Conservation (phyloP, 768 basidiomycete genomes). For the Phlebiopsis flavidoalba region DNA sequence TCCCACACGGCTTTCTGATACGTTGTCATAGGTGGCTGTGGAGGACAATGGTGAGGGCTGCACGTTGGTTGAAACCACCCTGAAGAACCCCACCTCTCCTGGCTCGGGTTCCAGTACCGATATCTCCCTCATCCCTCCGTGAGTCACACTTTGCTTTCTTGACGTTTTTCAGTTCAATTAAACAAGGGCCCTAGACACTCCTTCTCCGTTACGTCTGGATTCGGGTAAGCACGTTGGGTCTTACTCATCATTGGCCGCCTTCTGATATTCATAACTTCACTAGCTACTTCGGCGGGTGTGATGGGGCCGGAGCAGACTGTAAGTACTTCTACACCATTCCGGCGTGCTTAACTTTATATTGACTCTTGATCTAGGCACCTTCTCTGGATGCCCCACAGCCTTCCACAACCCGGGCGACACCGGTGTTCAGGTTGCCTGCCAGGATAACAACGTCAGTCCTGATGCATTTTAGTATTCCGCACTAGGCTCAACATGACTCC, state of each 20-base stretch:
- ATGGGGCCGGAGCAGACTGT: slow-evolving; percentile 41
- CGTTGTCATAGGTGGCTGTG: slow-evolving; percentile 25
- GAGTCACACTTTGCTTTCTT: slow-evolving; percentile 9
- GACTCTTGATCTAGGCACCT: slow-evolving; percentile 26
- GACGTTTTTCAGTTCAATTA: not conserved
- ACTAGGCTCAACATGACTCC: not conserved
- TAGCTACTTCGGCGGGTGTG: slow-evolving; percentile 40
- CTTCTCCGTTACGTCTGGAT: slow-evolving; percentile 37
- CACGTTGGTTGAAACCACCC: slow-evolving; percentile 33
- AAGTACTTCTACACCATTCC: slow-evolving; percentile 10
- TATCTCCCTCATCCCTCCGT: slow-evolving; percentile 38
- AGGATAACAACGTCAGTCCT: slow-evolving; percentile 28
- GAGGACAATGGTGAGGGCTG: slow-evolving; percentile 36
- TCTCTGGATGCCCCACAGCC: slow-evolving; percentile 30
- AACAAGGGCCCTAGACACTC: slow-evolving; percentile 22
- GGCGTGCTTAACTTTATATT: not conserved
- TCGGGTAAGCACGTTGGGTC: slow-evolving; percentile 24
- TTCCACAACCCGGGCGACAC: slow-evolving; percentile 33
- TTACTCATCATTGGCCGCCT: not conserved
- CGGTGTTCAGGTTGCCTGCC: slow-evolving; percentile 34
- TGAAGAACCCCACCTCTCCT: slow-evolving; percentile 27
- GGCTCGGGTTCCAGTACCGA: slow-evolving; percentile 32
- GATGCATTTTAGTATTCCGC: not conserved
- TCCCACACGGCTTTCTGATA: not conserved
- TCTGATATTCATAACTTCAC: not conserved